Evolutionary conservation across 2,329 filamentous ascomycete genomes (phyloP).

Genomic region (Ophiostoma pallidulum): DNA sequence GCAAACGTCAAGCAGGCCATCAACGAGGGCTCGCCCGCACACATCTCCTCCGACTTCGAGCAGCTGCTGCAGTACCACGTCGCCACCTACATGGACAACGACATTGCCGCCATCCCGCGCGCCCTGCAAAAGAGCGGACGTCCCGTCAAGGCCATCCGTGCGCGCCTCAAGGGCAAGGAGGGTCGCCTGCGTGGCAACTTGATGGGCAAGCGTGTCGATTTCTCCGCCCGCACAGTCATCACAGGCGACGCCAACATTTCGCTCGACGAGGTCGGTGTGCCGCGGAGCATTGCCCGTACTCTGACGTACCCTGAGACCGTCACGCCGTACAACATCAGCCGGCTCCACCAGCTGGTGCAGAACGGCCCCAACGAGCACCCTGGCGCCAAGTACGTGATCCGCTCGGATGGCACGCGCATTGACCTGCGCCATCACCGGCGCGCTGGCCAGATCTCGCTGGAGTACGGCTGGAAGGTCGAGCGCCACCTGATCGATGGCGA

Average conservation of each 20-base stretch:
- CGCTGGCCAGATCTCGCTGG: constrained; percentile 73
- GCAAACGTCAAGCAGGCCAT: constrained; percentile 87
- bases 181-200: constrained; percentile 94
- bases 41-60: constrained; percentile 87
- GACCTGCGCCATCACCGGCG: constrained; percentile 90
- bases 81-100: constrained; percentile 99
- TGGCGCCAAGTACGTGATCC: constrained; percentile 92
- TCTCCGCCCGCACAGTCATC: constrained; percentile 98
- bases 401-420: constrained; percentile 86
- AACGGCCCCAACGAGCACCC: constrained; percentile 94
- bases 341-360: constrained; percentile 77
- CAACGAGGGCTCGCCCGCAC: constrained; percentile 80
- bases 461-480: constrained; percentile 98
- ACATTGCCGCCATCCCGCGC: constrained; percentile 90
- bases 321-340: constrained; percentile 94
- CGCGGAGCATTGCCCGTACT: constrained; percentile 82
- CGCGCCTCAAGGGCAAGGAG: constrained; percentile 97
- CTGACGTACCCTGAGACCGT: constrained; percentile 96
- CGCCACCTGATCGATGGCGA: constrained; percentile 93
- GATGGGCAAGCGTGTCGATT: constrained; percentile 99
- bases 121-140: constrained; percentile 95
- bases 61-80: constrained; percentile 93
- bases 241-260: constrained; percentile 96
- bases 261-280: constrained; percentile 94
- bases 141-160: constrained; percentile 92